Evolutionary conservation across 345 rosid species (phyloP).

Genomic region (Balakata baccata): DNA sequence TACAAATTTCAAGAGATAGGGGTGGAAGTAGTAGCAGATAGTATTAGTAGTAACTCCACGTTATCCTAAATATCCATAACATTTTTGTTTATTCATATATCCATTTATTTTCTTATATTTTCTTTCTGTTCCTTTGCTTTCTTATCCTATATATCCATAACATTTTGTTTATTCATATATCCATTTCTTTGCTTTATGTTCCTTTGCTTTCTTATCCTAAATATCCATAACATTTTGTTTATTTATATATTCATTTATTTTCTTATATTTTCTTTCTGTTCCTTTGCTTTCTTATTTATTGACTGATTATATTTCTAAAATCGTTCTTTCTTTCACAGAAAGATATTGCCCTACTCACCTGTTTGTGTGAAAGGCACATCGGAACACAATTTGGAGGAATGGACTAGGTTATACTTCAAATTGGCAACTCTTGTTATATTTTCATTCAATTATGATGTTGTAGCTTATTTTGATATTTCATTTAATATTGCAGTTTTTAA

Average conservation of each 20-base stretch:
- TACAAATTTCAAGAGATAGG: too few species aligned
- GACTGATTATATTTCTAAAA: conserved; percentile 10
- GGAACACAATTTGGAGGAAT: conserved; percentile 99
- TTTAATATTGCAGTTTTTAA: neutral
- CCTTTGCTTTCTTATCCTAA: too few species aligned
- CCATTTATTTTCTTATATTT: neutral
- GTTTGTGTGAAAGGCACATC: conserved; percentile 89
- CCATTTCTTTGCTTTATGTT: too few species aligned
- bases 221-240: neutral
- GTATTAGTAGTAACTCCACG: too few species aligned
- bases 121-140: neutral
- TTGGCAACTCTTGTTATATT: neutral
- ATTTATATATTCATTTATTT: neutral
- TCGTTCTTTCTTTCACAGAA: conserved; percentile 51
- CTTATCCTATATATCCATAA: too few species aligned
- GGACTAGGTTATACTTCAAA: conserved; percentile 68
- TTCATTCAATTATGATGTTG: neutral
- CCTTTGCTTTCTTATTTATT: neutral
- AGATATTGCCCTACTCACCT: conserved; percentile 92
- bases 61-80: too few species aligned
- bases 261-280: neutral
- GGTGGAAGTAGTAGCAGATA: too few species aligned
- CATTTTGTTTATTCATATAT: too few species aligned
- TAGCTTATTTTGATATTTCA: neutral
- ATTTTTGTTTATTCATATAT: neutral